phyloP scores from a whole-genome alignment of 352 stramenopile genomes.

The Phytophthora pseudosyringae region DNA sequence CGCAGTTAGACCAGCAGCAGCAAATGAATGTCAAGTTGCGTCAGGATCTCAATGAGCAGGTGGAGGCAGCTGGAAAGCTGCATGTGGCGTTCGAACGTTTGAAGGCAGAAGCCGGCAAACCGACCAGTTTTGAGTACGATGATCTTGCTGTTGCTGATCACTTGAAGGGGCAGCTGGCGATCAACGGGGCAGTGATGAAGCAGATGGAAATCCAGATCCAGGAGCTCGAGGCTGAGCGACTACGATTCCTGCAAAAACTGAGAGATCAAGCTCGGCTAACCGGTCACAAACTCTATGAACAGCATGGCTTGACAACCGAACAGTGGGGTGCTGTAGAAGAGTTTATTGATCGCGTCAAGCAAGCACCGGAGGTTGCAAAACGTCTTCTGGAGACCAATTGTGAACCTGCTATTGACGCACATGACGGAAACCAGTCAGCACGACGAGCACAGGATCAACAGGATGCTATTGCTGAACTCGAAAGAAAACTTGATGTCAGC shows the following conservation, averaged over 20 bases:
- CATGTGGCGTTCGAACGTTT: constrained; percentile 65
- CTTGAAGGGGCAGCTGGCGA: constrained; percentile 61
- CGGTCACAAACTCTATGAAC: constrained; percentile 59
- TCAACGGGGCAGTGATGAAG: constrained; percentile 57
- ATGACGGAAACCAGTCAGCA: constrained; percentile 6
- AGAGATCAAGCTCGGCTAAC: constrained; percentile 58
- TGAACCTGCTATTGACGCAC: background rate
- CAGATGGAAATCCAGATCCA: constrained; percentile 73
- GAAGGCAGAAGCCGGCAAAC: constrained; percentile 59
- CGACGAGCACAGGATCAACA: constrained; percentile 15
- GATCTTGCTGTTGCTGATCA: constrained; percentile 60
- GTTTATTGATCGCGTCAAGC: constrained; percentile 74
- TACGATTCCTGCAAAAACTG: constrained; percentile 64
- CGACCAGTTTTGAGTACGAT: constrained; percentile 61
- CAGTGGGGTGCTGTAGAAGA: constrained; percentile 64
- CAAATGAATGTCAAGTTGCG: constrained; percentile 64
- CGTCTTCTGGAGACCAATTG: constrained; percentile 30
- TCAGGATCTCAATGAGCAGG: constrained; percentile 63
- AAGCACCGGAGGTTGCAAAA: constrained; percentile 61
- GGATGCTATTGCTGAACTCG: constrained; percentile 15
- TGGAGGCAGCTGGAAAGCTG: constrained; percentile 62
- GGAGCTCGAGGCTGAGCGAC: constrained; percentile 66
- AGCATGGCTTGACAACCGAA: constrained; percentile 60
- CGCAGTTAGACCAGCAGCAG: constrained; percentile 68
- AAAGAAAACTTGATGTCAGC: constrained; percentile 28